phyloP scores from a whole-genome alignment of 257 asterid species.

The Solanum rostratum region DNA sequence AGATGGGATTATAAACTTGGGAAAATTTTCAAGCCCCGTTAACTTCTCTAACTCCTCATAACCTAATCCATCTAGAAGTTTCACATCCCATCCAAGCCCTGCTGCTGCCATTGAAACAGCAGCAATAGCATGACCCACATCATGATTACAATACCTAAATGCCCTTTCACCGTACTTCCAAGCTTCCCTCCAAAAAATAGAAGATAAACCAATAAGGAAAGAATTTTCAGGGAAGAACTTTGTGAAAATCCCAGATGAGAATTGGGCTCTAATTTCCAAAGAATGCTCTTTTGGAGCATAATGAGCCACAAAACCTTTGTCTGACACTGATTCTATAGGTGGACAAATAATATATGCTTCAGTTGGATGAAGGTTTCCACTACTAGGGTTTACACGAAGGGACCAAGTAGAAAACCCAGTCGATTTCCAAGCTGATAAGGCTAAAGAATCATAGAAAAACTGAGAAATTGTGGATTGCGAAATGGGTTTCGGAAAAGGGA shows the following conservation, averaged over 20 bases:
- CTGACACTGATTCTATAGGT: constrained; percentile 35
- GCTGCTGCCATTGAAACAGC: constrained; percentile 86
- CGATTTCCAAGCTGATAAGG: constrained; percentile 84
- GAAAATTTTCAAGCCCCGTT: constrained; percentile 51
- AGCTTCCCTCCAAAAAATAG: constrained; percentile 92
- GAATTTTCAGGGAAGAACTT: constrained; percentile 40
- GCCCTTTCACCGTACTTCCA: constrained; percentile 99
- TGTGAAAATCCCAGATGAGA: constrained; percentile 31
- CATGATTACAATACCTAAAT: constrained; percentile 96
- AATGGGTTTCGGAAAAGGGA: constrained; percentile 47
- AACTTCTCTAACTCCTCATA: constrained; percentile 47
- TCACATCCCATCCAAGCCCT: constrained; percentile 86
- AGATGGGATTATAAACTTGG: constrained; percentile 38
- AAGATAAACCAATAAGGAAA: constrained; percentile 66
- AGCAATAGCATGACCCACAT: constrained; percentile 87
- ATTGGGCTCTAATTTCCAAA: constrained; percentile 62
- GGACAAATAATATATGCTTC: constrained; percentile 76
- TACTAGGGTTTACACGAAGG: constrained; percentile 94
- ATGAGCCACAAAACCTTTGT: constrained; percentile 58
- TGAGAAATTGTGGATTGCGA: constrained; percentile 51
- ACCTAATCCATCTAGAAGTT: constrained; percentile 74
- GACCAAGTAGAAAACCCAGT: constrained; percentile 87
- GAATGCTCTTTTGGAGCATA: constrained; percentile 90
- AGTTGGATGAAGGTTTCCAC: constrained; percentile 91
- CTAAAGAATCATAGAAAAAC: constrained; percentile 52